A percentile compares a stretch with the other conserved stretches of the same genome.
Evolutionary conservation across 345 rosid genomes (phyloP).

Genomic region (Psidium guajava): DNA sequence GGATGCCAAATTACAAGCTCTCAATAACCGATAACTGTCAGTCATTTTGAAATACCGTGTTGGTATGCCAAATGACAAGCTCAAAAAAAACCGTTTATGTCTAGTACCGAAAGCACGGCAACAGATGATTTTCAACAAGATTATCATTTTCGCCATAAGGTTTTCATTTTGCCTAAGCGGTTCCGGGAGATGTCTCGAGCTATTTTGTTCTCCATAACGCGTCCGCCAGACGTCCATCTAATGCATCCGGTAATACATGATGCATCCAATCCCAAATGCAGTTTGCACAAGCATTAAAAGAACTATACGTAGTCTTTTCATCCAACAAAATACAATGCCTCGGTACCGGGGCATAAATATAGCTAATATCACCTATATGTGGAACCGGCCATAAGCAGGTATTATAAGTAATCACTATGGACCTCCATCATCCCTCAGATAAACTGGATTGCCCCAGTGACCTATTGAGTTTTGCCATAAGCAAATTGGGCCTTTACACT

Average conservation of each 20-base stretch:
- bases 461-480: neutral
- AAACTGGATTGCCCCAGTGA: neutral
- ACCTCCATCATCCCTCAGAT: neutral
- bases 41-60: neutral
- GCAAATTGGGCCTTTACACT: neutral
- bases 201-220: too few relatives aligned
- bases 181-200: neutral
- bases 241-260: neutral
- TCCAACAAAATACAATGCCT: neutral
- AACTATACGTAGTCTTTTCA: neutral
- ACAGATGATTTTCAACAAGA: neutral
- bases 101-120: neutral
- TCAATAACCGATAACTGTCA: rapidly evolving
- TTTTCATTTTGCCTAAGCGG: neutral
- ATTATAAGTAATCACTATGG: neutral
- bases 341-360: neutral
- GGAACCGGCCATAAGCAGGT: neutral
- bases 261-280: neutral
- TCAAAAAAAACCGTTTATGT: neutral
- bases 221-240: neutral
- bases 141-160: neutral
- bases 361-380: neutral
- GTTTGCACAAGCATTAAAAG: neutral
- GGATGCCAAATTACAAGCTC: neutral
- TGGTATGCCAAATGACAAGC: neutral